Conservation (phyloP, 331 rosid species). For the Quercus phellos region DNA sequence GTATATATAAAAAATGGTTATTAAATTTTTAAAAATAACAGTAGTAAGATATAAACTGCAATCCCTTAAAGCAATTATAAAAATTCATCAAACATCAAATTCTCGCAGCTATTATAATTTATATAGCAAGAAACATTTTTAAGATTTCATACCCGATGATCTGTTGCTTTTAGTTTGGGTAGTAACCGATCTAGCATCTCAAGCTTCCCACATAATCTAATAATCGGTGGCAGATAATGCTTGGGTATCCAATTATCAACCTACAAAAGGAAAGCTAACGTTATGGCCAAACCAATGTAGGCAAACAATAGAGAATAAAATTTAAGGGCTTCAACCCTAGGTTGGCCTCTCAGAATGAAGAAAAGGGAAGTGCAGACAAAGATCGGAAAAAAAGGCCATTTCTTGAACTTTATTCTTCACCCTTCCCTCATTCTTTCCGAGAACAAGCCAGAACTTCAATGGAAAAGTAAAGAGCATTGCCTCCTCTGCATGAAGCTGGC, state of each 20-base stretch:
- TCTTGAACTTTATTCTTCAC: conserved; percentile 15
- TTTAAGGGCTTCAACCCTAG: conserved; percentile 9
- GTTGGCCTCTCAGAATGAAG: background rate
- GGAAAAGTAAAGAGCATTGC: conserved; percentile 41
- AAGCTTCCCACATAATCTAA: conserved; percentile 97
- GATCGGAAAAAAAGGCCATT: conserved; percentile 1
- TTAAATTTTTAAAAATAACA: background rate
- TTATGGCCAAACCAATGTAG: conserved; percentile 11
- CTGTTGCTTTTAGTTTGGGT: conserved; percentile 93
- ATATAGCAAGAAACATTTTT: background rate
- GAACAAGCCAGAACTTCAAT: conserved; percentile 14
- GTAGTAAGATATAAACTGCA: conserved; percentile 4
- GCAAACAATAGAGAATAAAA: conserved; percentile 10
- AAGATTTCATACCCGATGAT: conserved; percentile 76
- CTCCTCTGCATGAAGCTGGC: conserved; percentile 98
- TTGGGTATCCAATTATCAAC: conserved; percentile 78
- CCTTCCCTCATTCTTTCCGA: conserved; percentile 11
- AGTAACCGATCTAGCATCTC: conserved; percentile 96
- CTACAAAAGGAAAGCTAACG: conserved; percentile 39
- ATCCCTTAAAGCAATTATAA: background rate
- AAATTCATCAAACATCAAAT: background rate
- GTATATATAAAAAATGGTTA: background rate
- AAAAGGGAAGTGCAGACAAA: background rate
- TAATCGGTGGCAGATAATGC: conserved; percentile 87
- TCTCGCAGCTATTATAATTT: background rate